Percentiles rank a stretch among this genome's conserved stretches.
Evolutionary conservation across 23 red algal species (phyloP).

Genomic region (Gracilariopsis chorda): DNA sequence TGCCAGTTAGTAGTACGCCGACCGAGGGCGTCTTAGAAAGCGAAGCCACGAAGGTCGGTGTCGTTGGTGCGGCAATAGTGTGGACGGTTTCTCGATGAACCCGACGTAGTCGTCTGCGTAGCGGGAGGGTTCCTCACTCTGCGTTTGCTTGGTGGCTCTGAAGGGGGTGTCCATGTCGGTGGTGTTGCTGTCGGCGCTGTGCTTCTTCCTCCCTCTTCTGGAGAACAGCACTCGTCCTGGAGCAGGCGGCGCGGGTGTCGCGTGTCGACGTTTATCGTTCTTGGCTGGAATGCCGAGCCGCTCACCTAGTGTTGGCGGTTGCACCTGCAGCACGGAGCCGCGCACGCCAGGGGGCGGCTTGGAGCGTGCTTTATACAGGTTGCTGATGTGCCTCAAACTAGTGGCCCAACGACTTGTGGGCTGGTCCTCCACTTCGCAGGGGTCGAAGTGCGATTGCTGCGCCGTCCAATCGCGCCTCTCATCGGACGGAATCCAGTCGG

Average conservation of each 20-base stretch:
- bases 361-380: neutral
- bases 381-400: neutral
- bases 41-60: neutral
- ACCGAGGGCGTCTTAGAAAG: neutral
- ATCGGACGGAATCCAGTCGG: neutral
- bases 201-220: neutral
- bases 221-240: too few relatives aligned
- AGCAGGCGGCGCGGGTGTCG: neutral
- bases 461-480: neutral
- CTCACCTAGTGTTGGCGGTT: neutral
- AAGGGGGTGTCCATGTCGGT: neutral
- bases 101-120: conserved; percentile 12
- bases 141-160: too few relatives aligned
- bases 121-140: neutral
- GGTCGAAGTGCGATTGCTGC: neutral
- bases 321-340: neutral
- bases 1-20: too few relatives aligned
- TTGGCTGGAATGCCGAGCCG: neutral
- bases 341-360: neutral
- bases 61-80: neutral
- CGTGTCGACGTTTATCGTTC: neutral
- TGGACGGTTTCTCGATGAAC: neutral
- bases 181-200: too few relatives aligned
- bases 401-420: neutral
- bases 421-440: neutral